phyloP scores from a whole-genome alignment of 176 grass and related monocot genomes.

The Carex pumila region DNA sequence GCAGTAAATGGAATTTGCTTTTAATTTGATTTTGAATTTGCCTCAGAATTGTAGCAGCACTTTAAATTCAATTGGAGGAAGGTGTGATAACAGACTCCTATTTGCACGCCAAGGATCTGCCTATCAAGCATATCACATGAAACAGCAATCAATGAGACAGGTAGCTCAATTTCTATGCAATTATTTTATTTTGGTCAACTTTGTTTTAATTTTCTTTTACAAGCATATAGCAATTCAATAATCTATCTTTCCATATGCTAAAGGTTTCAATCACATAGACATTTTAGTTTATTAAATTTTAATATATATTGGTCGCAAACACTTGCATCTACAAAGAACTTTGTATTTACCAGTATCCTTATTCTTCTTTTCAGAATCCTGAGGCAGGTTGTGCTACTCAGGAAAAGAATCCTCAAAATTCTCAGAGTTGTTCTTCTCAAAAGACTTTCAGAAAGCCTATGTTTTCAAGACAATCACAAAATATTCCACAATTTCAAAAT shows the following conservation, averaged over 20 bases:
- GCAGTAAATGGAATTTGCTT: background rate
- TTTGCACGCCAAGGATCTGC: slow-evolving; percentile 35
- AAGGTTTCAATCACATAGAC: no score
- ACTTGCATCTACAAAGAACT: background rate
- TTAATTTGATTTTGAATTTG: background rate
- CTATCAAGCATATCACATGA: slow-evolving; percentile 26
- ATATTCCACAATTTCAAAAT: background rate
- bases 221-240: background rate
- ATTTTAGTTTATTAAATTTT: no score
- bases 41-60: slow-evolving; percentile 37
- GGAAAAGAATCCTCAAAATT: background rate
- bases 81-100: slow-evolving; percentile 26
- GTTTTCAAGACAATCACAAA: slow-evolving; percentile 28
- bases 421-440: background rate
- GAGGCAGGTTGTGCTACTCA: background rate
- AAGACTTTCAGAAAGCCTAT: slow-evolving; percentile 12
- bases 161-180: background rate
- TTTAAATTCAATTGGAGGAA: slow-evolving; percentile 9
- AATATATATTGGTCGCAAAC: no score
- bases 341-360: background rate
- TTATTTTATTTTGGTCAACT: background rate
- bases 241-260: background rate
- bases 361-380: slow-evolving; percentile 14
- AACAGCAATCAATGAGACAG: slow-evolving; percentile 1
- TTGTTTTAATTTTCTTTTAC: background rate